Evolutionary conservation across 371 early-diverging fungal genomes (phyloP).

Genomic region (Mucor piriformis): DNA sequence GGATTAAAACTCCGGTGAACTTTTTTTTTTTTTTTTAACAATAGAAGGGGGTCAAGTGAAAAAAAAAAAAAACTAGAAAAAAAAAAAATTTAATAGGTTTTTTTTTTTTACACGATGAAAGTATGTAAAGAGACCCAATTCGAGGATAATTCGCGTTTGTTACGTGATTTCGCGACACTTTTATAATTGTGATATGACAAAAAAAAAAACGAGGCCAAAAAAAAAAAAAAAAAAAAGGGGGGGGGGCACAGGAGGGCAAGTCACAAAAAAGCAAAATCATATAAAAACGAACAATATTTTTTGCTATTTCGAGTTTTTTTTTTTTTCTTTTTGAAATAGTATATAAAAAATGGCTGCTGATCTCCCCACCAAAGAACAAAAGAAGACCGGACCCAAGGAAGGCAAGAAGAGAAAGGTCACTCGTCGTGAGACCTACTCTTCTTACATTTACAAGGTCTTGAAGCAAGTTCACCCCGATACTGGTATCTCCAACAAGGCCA

Average conservation of each 20-base stretch:
- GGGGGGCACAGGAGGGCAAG: not conserved
- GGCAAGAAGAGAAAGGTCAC: conserved; percentile 62
- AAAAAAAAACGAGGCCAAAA: not conserved
- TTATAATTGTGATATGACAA: not conserved
- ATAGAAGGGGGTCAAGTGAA: not conserved
- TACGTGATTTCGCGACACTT: conserved; percentile 28
- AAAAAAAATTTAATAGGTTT: conserved; percentile 7
- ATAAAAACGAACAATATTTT: conserved; percentile 5
- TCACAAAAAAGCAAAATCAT: conserved; percentile 3
- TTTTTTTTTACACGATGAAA: conserved; percentile 15
- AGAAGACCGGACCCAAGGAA: conserved; percentile 31
- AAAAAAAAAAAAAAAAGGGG: conserved; percentile 3
- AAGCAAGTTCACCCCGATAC: conserved; percentile 98
- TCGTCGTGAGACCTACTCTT: conserved; percentile 91
- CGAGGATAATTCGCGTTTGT: conserved; percentile 29
- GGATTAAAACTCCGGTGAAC: conserved; percentile 1
- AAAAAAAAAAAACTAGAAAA: not conserved
- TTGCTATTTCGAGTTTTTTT: no score
- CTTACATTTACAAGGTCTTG: conserved; percentile 96
- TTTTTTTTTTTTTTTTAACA: conserved; percentile 12
- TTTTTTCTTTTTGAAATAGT: no score
- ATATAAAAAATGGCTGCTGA: conserved; percentile 34
- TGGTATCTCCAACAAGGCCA: conserved; percentile 98
- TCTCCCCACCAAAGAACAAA: conserved; percentile 53
- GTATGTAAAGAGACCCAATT: not conserved